Conservation (phyloP, 805 yeast genomes). For the Metschnikowia henanensis region DNA sequence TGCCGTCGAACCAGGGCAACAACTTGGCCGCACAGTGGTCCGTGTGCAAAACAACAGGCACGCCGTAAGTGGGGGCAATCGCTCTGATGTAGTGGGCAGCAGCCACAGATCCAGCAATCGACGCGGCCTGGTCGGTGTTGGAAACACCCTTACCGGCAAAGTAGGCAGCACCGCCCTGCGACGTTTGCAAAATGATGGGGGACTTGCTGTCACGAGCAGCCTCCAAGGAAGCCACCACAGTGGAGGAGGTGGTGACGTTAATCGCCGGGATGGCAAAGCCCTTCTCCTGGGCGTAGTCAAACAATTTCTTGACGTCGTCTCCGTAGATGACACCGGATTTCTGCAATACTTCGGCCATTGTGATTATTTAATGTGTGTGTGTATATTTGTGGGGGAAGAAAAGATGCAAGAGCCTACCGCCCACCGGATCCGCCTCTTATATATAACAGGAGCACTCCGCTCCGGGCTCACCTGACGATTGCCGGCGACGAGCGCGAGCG, state of each 20-base stretch:
- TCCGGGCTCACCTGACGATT: conserved; percentile 17
- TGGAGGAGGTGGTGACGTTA: conserved; percentile 96
- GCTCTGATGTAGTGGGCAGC: conserved; percentile 98
- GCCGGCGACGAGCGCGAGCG: conserved; percentile 8
- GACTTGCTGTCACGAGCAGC: conserved; percentile 56
- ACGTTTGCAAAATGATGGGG: conserved; percentile 95
- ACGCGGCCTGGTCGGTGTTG: conserved; percentile 91
- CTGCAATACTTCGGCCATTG: conserved; percentile 42
- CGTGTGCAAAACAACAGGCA: conserved; percentile 96
- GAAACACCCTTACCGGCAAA: conserved; percentile 99
- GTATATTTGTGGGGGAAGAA: conserved; percentile 1
- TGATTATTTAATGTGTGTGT: conserved; percentile 2
- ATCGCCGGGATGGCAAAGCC: conserved; percentile 98
- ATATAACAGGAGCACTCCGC: conserved; percentile 23
- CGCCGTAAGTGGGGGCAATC: conserved; percentile 93
- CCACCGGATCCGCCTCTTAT: conserved; percentile 6
- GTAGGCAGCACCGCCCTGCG: conserved; percentile 99
- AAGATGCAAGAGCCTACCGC: background rate
- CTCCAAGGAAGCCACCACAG: conserved; percentile 61
- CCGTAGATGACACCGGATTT: conserved; percentile 99
- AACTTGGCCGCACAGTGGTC: conserved; percentile 99
- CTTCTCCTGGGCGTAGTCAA: conserved; percentile 89
- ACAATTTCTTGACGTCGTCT: conserved; percentile 86
- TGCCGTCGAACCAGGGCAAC: conserved; percentile 98
- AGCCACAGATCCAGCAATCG: conserved; percentile 93